These are phyloP conservation scores for Sclerotinia subarctica DNA, from an alignment of 2,329 filamentous ascomycete genomes.

Conservation along the genomic window DNA sequence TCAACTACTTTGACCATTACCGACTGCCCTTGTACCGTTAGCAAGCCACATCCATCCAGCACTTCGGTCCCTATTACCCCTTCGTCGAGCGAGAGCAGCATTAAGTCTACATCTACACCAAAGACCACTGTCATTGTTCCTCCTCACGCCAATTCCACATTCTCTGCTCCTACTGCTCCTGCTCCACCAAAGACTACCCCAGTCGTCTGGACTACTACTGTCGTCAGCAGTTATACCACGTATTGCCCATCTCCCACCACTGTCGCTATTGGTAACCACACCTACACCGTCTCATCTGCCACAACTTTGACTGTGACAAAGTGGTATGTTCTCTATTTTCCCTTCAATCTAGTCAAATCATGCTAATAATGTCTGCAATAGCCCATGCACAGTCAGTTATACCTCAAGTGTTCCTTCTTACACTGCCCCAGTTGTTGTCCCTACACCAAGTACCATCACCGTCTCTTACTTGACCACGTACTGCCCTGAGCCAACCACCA, in stretches of 20 bases:
- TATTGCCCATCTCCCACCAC: slow-evolving; percentile 25
- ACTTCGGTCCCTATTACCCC: not conserved
- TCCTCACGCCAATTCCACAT: slow-evolving; percentile 9
- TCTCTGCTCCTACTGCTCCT: slow-evolving; percentile 3
- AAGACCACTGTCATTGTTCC: slow-evolving; percentile 20
- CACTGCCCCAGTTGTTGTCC: slow-evolving; percentile 20
- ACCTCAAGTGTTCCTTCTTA: slow-evolving; percentile 24
- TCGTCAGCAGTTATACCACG: slow-evolving; percentile 22
- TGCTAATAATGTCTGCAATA: not conserved
- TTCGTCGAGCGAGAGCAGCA: slow-evolving; percentile 7
- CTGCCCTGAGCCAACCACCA: slow-evolving; percentile 22
- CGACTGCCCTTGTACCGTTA: slow-evolving; percentile 45
- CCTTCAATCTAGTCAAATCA: not conserved
- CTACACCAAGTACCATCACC: slow-evolving; percentile 1
- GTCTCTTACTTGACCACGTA: slow-evolving; percentile 20
- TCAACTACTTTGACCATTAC: slow-evolving; percentile 49
- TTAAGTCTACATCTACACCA: slow-evolving; percentile 12
- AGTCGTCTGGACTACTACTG: slow-evolving; percentile 16
- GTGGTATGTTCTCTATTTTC: not conserved
- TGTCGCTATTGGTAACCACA: slow-evolving; percentile 25
- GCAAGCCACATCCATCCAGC: slow-evolving; percentile 20
- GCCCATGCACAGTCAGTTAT: slow-evolving; percentile 16
- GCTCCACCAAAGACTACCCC: slow-evolving; percentile 11
- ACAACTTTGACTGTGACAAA: slow-evolving; percentile 19
- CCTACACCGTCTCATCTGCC: slow-evolving; percentile 24